phyloP scores from a whole-genome alignment of 2,329 filamentous ascomycete species.

The Colletotrichum echinochloae region DNA sequence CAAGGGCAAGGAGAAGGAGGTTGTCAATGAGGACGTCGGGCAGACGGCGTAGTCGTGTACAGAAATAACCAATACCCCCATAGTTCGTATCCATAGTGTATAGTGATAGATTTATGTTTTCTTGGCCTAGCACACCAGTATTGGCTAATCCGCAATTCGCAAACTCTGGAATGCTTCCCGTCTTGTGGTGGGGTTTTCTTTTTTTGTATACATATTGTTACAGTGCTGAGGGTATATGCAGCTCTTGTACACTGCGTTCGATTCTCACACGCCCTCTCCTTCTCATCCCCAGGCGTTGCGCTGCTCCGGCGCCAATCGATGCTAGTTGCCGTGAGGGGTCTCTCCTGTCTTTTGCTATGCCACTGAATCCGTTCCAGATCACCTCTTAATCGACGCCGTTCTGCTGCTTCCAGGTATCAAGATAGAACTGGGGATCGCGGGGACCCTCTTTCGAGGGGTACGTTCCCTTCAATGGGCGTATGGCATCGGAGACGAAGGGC shows the following conservation, averaged over 20 bases:
- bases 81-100: constrained; percentile 2
- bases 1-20: constrained; percentile 37
- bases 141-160: not conserved
- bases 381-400: constrained; percentile 68
- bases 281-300: not conserved
- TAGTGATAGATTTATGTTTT: not conserved
- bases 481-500: constrained; percentile 77
- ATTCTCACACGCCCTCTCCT: not conserved
- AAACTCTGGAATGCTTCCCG: not conserved
- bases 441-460: constrained; percentile 69
- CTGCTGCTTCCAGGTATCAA: constrained; percentile 75
- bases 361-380: not conserved
- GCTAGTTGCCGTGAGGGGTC: not conserved
- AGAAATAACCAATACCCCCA: constrained; percentile 1
- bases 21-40: not conserved
- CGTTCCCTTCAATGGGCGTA: constrained; percentile 64
- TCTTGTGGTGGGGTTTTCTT: constrained; percentile 14
- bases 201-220: constrained; percentile 36
- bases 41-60: constrained; percentile 16
- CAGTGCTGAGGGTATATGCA: constrained; percentile 38
- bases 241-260: constrained; percentile 17
- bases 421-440: constrained; percentile 70
- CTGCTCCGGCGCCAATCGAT: not conserved
- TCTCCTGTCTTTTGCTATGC: not conserved
- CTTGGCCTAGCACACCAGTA: too few species aligned